Conservation (phyloP, 371 early-diverging fungal species). For the Syncephalastrum monosporum region DNA sequence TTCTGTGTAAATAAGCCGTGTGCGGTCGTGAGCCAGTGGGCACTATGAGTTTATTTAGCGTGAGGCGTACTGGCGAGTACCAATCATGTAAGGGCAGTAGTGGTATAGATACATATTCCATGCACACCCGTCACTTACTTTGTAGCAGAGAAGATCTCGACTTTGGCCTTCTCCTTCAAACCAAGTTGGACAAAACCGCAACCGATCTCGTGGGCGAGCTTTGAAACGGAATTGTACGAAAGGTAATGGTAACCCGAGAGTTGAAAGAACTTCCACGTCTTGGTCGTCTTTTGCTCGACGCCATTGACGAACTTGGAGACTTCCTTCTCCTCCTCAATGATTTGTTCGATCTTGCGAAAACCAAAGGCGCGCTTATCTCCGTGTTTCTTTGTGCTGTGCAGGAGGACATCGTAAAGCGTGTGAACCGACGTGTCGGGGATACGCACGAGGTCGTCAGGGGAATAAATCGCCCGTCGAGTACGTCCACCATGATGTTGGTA, state of each 20-base stretch:
- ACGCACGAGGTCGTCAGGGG: conserved; percentile 50
- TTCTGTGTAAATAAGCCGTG: conserved; percentile 71
- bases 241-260: conserved; percentile 66
- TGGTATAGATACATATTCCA: background rate
- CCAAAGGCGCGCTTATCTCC: conserved; percentile 63
- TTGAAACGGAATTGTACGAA: conserved; percentile 62
- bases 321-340: conserved; percentile 76
- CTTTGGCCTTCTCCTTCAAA: conserved; percentile 55
- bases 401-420: conserved; percentile 70
- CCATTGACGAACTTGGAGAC: conserved; percentile 66
- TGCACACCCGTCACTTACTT: conserved; percentile 45
- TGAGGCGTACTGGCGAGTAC: background rate
- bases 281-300: conserved; percentile 66
- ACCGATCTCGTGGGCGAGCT: conserved; percentile 53
- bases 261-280: conserved; percentile 81
- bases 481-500: conserved; percentile 51
- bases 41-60: conserved; percentile 36
- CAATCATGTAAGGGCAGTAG: background rate
- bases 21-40: conserved; percentile 73
- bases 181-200: conserved; percentile 71
- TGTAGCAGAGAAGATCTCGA: conserved; percentile 79
- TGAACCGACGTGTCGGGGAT: conserved; percentile 51
- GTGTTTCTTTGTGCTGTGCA: conserved; percentile 43
- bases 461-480: conserved; percentile 47
- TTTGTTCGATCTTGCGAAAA: conserved; percentile 59